Conservation (phyloP, 495 filamentous ascomycete species). For the Annulohypoxylon nitens region DNA sequence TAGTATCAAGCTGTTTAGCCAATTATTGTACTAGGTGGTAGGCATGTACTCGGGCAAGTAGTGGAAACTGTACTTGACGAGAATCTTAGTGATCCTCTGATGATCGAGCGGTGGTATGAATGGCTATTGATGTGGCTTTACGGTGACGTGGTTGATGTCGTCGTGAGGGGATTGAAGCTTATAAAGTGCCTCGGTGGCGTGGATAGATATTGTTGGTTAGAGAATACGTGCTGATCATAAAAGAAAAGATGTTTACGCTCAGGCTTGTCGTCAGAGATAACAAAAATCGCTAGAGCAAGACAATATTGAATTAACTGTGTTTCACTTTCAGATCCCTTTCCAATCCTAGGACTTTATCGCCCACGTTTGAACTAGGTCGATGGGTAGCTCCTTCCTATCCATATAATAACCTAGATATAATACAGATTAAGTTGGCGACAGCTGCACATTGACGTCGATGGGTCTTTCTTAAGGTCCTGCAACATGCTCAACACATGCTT, state of each 20-base stretch:
- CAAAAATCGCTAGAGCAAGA: background rate
- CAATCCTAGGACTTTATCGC: constrained; percentile 1
- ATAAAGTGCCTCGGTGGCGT: constrained; percentile 10
- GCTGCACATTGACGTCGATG: constrained; percentile 43
- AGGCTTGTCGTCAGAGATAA: constrained; percentile 5
- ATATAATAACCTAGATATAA: constrained; percentile 8
- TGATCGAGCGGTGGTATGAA: constrained; percentile 15
- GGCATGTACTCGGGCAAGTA: too few relatives aligned
- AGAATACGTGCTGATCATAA: background rate
- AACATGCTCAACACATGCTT: constrained; percentile 17
- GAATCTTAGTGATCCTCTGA: constrained; percentile 7
- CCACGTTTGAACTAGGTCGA: constrained; percentile 3
- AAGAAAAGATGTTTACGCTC: constrained; percentile 27
- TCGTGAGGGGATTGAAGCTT: constrained; percentile 15
- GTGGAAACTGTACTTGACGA: constrained; percentile 5
- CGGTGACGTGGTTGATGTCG: constrained; percentile 12
- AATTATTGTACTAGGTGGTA: constrained; percentile 2
- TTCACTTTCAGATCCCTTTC: constrained; percentile 18
- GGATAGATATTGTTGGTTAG: constrained; percentile 20
- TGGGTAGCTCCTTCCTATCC: constrained; percentile 13
- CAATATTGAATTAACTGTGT: constrained; percentile 9
- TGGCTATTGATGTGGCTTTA: constrained; percentile 12
- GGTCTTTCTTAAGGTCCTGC: constrained; percentile 16
- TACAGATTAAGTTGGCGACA: constrained; percentile 10
- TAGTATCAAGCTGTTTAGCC: constrained; percentile 1